Conservation (phyloP, 2,329 filamentous ascomycete species). For the Colletotrichum caudatum region DNA sequence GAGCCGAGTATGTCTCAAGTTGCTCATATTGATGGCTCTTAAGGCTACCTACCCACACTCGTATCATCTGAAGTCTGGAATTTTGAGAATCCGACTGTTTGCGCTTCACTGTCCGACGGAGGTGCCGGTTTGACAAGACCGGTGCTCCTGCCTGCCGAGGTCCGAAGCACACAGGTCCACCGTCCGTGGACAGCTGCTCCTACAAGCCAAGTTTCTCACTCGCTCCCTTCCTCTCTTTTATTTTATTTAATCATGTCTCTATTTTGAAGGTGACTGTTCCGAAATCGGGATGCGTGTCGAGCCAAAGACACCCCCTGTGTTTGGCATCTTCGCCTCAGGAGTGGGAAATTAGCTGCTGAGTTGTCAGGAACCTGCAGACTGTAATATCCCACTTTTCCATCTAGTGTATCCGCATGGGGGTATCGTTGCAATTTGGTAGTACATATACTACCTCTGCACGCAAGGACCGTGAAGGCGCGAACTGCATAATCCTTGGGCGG, state of each 20-base stretch:
- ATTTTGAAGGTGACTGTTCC: background rate
- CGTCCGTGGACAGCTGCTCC: background rate
- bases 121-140: background rate
- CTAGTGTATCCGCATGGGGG: background rate
- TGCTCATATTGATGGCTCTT: background rate
- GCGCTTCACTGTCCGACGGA: background rate
- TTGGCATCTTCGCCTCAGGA: background rate
- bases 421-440: background rate
- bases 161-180: background rate
- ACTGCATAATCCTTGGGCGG: slow-evolving; percentile 2
- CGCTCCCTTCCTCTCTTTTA: background rate
- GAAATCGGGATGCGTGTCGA: background rate
- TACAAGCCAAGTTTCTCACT: background rate
- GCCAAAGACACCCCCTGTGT: background rate
- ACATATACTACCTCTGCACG: background rate
- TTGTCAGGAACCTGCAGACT: slow-evolving; percentile 21
- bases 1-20: background rate
- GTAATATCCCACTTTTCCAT: slow-evolving; percentile 4
- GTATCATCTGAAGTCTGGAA: slow-evolving; percentile 1
- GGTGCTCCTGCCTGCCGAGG: background rate
- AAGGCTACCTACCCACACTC: no score
- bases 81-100: background rate
- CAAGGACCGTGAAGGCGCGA: slow-evolving; percentile 1
- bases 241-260: background rate
- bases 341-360: slow-evolving; percentile 19